Conservation (phyloP, 495 filamentous ascomycete genomes). For the Daldinia vernicosa region DNA sequence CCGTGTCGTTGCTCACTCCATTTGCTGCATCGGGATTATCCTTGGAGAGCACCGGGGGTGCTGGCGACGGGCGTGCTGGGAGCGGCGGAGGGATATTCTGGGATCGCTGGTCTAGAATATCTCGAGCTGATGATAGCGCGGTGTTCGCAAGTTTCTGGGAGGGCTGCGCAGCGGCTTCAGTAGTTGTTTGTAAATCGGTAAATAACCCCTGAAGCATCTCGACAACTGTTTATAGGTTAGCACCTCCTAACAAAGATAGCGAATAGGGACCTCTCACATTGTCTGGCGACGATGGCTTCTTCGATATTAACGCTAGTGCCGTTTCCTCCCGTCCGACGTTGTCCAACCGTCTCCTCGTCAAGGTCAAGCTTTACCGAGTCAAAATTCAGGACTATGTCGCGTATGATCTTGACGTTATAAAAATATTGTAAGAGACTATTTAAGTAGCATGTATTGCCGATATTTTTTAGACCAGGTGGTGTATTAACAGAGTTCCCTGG, state of each 20-base stretch:
- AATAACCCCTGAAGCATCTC: conserved; percentile 65
- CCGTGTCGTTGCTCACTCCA: neutral
- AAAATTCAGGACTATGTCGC: conserved; percentile 79
- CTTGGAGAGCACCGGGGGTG: conserved; percentile 25
- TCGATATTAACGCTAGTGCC: conserved; percentile 49
- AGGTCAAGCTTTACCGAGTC: conserved; percentile 70
- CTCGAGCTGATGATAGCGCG: conserved; percentile 61
- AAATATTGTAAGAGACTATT: conserved; percentile 97
- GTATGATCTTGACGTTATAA: conserved; percentile 84
- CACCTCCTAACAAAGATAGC: neutral
- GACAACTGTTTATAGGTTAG: conserved; percentile 40
- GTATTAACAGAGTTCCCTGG: conserved; percentile 1
- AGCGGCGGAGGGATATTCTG: conserved; percentile 43
- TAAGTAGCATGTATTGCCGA: conserved; percentile 97
- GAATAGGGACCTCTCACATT: conserved; percentile 32
- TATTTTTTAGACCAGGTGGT: conserved; percentile 77
- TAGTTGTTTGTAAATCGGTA: conserved; percentile 69
- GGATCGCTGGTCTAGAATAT: conserved; percentile 39
- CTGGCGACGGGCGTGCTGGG: conserved; percentile 46
- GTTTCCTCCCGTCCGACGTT: conserved; percentile 69
- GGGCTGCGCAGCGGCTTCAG: conserved; percentile 66
- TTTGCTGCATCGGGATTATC: conserved; percentile 6
- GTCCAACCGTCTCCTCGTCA: conserved; percentile 64
- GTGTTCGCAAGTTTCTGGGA: conserved; percentile 83
- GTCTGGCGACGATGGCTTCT: conserved; percentile 54